phyloP scores from a whole-genome alignment of 139 green algal genomes.

The Chlorella sorokiniana region DNA sequence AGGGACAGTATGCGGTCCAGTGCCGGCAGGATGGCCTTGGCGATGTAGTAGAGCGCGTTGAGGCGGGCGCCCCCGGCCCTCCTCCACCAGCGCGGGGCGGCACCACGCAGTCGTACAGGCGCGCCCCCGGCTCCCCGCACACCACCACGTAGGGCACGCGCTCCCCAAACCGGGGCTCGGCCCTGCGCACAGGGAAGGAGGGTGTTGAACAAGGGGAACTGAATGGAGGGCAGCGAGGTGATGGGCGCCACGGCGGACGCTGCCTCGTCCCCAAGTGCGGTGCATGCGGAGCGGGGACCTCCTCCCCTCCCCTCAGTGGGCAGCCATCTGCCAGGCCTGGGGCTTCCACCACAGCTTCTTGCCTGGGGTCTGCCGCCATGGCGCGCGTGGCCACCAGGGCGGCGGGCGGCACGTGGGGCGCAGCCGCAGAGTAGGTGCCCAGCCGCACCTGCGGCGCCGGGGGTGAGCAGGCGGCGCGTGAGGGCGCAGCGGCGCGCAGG shows the following conservation, averaged over 20 bases:
- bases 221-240: neutral
- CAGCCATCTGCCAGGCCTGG: no score
- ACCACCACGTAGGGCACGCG: conserved; percentile 93
- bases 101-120: conserved; percentile 85
- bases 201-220: no score
- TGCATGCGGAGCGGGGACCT: no score
- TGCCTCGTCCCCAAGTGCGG: no score
- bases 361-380: conserved; percentile 76
- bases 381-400: conserved; percentile 88
- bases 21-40: conserved; percentile 90
- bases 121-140: conserved; percentile 71
- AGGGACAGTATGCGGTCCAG: conserved; percentile 89
- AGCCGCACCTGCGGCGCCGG: conserved; percentile 51
- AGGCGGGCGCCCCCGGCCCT: conserved; percentile 66
- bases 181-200: conserved; percentile 35
- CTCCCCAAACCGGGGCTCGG: conserved; percentile 88
- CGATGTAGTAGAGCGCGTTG: conserved; percentile 95
- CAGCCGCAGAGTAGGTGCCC: conserved; percentile 76
- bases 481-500: neutral
- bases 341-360: neutral
- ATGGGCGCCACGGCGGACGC: neutral
- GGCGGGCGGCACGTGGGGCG: conserved; percentile 75
- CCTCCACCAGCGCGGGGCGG: conserved; percentile 75
- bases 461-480: neutral
- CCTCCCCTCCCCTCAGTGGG: no score